A percentile compares a stretch with the other conserved stretches of the same genome.
Conservation (phyloP, 1,284 basidiomycete species). For the Papiliotrema flavescens region DNA sequence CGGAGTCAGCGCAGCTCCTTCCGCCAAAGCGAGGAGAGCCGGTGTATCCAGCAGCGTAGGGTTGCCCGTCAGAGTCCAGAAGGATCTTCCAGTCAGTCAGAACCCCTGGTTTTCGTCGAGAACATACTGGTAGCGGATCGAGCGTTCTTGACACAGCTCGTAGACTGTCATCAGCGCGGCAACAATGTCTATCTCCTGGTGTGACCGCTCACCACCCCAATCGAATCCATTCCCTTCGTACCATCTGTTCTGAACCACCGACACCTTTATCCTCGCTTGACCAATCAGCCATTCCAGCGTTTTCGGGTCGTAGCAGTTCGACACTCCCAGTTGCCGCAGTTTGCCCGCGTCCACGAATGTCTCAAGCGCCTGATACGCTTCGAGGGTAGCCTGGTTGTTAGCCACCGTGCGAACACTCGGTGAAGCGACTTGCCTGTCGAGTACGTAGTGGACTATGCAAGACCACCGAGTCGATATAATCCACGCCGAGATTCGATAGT, state of each 20-base stretch:
- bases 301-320: conserved; percentile 66
- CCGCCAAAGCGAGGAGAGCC: conserved; percentile 53
- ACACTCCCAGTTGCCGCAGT: conserved; percentile 64
- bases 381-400: conserved; percentile 54
- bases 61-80: conserved; percentile 79
- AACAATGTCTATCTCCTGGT: background rate
- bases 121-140: conserved; percentile 67
- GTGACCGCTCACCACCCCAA: conserved; percentile 47
- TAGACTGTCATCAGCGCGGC: conserved; percentile 19
- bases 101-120: background rate
- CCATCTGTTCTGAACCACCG: conserved; percentile 78
- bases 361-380: conserved; percentile 64
- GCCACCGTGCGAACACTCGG: background rate
- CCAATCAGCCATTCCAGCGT: conserved; percentile 57
- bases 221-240: conserved; percentile 75
- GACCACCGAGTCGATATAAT: conserved; percentile 68
- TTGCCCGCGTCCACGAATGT: conserved; percentile 61
- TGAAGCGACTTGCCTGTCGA: conserved; percentile 36
- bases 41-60: conserved; percentile 59
- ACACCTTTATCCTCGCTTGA: conserved; percentile 53
- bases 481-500: conserved; percentile 62
- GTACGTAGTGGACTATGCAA: conserved; percentile 70
- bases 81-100: conserved; percentile 56
- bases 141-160: conserved; percentile 50
- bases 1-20: conserved; percentile 55